Evolutionary conservation across 2,329 filamentous ascomycete genomes (phyloP).

Genomic region (Xylaria sp.): DNA sequence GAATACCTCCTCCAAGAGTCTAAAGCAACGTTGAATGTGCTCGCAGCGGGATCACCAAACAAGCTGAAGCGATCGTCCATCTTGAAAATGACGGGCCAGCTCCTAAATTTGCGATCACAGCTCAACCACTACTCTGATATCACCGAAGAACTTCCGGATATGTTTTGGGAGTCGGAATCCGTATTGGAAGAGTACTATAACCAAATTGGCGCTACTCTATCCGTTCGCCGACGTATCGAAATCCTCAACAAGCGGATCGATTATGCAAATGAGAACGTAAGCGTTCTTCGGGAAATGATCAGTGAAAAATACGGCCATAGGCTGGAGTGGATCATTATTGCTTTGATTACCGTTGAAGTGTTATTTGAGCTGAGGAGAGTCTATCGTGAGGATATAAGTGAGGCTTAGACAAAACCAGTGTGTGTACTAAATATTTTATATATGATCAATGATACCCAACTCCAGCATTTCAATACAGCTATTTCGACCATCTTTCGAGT

Average conservation of each 20-base stretch:
- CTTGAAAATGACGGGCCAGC: conserved; percentile 90
- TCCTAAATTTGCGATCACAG: conserved; percentile 88
- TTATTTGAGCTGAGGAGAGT: conserved; percentile 75
- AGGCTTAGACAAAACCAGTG: conserved; percentile 25
- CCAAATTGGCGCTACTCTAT: conserved; percentile 87
- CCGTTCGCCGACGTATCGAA: conserved; percentile 90
- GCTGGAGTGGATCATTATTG: conserved; percentile 95
- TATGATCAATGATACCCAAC: conserved; percentile 36
- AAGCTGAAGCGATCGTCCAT: conserved; percentile 80
- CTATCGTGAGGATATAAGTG: conserved; percentile 43
- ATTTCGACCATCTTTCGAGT: not conserved
- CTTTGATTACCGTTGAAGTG: conserved; percentile 92
- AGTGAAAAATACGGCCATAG: conserved; percentile 90
- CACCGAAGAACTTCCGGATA: conserved; percentile 91
- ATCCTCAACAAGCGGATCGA: conserved; percentile 97
- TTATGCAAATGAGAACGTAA: conserved; percentile 95
- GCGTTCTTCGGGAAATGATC: conserved; percentile 84
- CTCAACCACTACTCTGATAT: conserved; percentile 97
- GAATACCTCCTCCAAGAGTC: conserved; percentile 89
- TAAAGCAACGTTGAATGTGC: conserved; percentile 79
- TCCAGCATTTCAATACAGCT: conserved; percentile 12
- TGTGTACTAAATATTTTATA: conserved; percentile 23
- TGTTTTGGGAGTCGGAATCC: conserved; percentile 97
- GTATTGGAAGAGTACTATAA: conserved; percentile 95
- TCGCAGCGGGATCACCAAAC: conserved; percentile 68